These are phyloP conservation scores for Saccharomyces hybrid DNA, from an alignment of 1,139 yeast genomes.

Conservation along the genomic window DNA sequence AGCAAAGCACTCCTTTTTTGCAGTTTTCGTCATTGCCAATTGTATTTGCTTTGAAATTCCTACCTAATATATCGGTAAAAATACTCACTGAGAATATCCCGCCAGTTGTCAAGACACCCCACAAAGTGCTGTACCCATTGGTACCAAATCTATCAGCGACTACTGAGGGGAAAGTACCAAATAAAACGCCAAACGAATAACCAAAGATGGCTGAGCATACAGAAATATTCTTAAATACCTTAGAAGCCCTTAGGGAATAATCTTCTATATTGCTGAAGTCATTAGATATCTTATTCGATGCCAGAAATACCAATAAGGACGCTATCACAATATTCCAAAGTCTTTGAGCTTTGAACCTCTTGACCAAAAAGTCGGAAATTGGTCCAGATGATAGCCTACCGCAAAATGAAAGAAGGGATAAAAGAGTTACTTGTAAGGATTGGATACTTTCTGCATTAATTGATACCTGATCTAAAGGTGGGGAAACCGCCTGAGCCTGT, in stretches of 20 bases:
- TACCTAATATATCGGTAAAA: slow-evolving; percentile 38
- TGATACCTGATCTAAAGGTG: slow-evolving; percentile 19
- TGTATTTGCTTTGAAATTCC: slow-evolving; percentile 34
- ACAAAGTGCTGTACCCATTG: slow-evolving; percentile 62
- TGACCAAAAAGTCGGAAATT: slow-evolving; percentile 52
- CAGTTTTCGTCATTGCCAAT: slow-evolving; percentile 17
- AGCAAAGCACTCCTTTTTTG: slow-evolving; percentile 23
- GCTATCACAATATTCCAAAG: slow-evolving; percentile 61
- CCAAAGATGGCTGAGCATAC: slow-evolving; percentile 59
- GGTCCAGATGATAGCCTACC: slow-evolving; percentile 69
- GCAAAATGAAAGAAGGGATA: slow-evolving; percentile 57
- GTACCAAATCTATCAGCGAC: slow-evolving; percentile 73
- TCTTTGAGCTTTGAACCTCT: slow-evolving; percentile 47
- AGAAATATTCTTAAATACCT: slow-evolving; percentile 33
- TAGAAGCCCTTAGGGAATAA: background rate
- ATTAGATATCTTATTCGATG: slow-evolving; percentile 36
- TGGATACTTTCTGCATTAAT: slow-evolving; percentile 40
- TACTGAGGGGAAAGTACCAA: slow-evolving; percentile 76
- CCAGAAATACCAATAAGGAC: slow-evolving; percentile 39
- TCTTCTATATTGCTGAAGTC: background rate
- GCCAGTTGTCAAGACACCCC: slow-evolving; percentile 69
- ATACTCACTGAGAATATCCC: slow-evolving; percentile 35
- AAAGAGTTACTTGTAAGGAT: slow-evolving; percentile 63
- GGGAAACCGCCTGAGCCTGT: slow-evolving; percentile 41
- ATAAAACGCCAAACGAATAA: slow-evolving; percentile 69